Evolutionary conservation across 495 filamentous ascomycete species (phyloP).

Genomic region (Penicillium argentinense): DNA sequence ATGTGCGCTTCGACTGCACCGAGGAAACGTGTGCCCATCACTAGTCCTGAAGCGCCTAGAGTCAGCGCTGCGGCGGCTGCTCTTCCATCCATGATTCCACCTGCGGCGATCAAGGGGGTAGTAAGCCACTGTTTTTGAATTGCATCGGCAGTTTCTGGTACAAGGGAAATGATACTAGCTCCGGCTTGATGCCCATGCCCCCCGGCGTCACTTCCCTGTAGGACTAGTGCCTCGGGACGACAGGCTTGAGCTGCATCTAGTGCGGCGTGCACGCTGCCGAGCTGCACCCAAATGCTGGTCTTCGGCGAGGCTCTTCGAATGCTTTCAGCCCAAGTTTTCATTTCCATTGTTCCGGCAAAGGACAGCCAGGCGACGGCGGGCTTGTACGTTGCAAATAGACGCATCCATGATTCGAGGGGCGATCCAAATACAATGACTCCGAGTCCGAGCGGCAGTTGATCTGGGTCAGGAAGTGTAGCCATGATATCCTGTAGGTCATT

Average conservation of each 20-base stretch:
- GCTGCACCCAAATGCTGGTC: constrained; percentile 66
- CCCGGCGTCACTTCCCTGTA: constrained; percentile 72
- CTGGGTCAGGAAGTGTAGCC: not conserved
- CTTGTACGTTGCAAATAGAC: constrained; percentile 6
- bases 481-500: not conserved
- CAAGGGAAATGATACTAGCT: constrained; percentile 54
- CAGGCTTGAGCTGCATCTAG: constrained; percentile 37
- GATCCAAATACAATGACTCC: constrained; percentile 15
- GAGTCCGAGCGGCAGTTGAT: constrained; percentile 7
- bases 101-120: constrained; percentile 63
- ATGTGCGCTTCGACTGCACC: constrained; percentile 59
- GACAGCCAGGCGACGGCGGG: constrained; percentile 13
- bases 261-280: constrained; percentile 62
- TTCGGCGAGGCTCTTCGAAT: constrained; percentile 9
- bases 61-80: constrained; percentile 60
- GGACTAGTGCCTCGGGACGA: constrained; percentile 62
- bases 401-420: constrained; percentile 10
- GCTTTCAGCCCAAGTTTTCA: constrained; percentile 6
- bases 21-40: constrained; percentile 70
- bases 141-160: constrained; percentile 57
- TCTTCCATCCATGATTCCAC: constrained; percentile 65
- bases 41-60: constrained; percentile 62
- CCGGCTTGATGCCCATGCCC: constrained; percentile 64
- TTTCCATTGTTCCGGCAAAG: constrained; percentile 2
- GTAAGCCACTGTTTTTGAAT: constrained; percentile 34